Evolutionary conservation across 352 stramenopile genomes (phyloP).

Genomic region (Phytophthora pini): DNA sequence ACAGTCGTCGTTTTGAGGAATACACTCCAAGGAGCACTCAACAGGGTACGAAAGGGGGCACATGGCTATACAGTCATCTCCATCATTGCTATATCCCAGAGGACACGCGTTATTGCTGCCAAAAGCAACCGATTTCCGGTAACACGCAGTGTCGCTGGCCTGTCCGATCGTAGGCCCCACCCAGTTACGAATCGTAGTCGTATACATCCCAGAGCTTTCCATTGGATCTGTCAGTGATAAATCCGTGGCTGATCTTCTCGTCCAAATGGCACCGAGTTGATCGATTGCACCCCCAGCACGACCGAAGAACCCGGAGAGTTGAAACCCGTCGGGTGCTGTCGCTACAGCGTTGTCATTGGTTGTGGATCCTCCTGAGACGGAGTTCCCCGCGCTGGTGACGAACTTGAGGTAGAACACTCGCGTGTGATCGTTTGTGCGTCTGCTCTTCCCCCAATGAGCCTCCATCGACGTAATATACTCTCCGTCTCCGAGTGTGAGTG

Average conservation of each 20-base stretch:
- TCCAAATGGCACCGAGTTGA: constrained; percentile 25
- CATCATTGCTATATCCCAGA: constrained; percentile 14
- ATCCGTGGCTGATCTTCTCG: constrained; percentile 7
- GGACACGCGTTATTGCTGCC: constrained; percentile 9
- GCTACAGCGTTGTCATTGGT: background rate
- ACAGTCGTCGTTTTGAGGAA: constrained; percentile 59
- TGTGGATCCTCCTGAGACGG: constrained; percentile 4
- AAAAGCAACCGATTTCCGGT: constrained; percentile 12
- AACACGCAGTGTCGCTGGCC: constrained; percentile 22
- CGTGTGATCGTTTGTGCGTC: constrained; percentile 6
- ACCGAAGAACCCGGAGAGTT: constrained; percentile 14
- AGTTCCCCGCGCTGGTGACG: constrained; percentile 6
- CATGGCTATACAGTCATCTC: constrained; percentile 18
- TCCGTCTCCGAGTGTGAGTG: constrained; percentile 1
- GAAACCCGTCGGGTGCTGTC: constrained; percentile 8
- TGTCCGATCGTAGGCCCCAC: constrained; percentile 19
- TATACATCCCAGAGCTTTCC: background rate
- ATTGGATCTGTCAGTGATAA: constrained; percentile 9
- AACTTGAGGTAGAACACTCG: constrained; percentile 22
- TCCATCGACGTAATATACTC: constrained; percentile 21
- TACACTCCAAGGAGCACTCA: constrained; percentile 50
- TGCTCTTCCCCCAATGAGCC: constrained; percentile 17
- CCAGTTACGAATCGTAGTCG: constrained; percentile 23
- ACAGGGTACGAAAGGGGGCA: constrained; percentile 62
- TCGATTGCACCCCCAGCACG: constrained; percentile 13